These are phyloP conservation scores for Gliomastix tumulicola DNA, from an alignment of 2,329 filamentous ascomycete genomes.

Conservation along the genomic window DNA sequence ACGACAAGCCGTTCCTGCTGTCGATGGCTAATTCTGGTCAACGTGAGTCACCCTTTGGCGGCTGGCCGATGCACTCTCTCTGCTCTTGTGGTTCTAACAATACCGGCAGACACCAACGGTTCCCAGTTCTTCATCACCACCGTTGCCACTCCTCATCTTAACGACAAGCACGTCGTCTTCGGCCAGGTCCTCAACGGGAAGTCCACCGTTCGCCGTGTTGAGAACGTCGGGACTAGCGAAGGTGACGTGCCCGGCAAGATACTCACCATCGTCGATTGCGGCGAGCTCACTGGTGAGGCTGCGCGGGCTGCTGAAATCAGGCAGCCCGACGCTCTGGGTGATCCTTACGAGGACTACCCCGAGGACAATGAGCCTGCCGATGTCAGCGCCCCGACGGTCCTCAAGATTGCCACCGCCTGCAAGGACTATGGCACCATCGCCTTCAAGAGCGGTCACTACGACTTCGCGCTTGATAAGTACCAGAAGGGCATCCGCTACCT, in stretches of 20 bases:
- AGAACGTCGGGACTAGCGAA: conserved; percentile 68
- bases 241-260: conserved; percentile 74
- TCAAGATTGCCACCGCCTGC: conserved; percentile 74
- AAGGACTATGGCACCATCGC: conserved; percentile 91
- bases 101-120: conserved; percentile 71
- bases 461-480: conserved; percentile 79
- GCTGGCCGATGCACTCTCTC: neutral
- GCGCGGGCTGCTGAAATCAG: conserved; percentile 62
- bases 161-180: conserved; percentile 96
- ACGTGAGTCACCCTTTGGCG: conserved; percentile 45
- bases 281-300: conserved; percentile 69
- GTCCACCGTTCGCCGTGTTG: conserved; percentile 81
- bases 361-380: conserved; percentile 66
- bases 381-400: conserved; percentile 59
- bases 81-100: neutral
- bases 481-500: conserved; percentile 87
- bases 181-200: conserved; percentile 92
- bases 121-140: conserved; percentile 99
- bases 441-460: conserved; percentile 72
- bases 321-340: conserved; percentile 72
- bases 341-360: conserved; percentile 92
- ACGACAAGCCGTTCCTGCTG: conserved; percentile 86
- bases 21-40: conserved; percentile 98
- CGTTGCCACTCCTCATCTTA: conserved; percentile 86
- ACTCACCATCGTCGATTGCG: conserved; percentile 73